Percentiles rank a stretch among this genome's conserved stretches.
Evolutionary conservation across 495 filamentous ascomycete genomes (phyloP).

Genomic region (Aspergillus sclerotioniger): DNA sequence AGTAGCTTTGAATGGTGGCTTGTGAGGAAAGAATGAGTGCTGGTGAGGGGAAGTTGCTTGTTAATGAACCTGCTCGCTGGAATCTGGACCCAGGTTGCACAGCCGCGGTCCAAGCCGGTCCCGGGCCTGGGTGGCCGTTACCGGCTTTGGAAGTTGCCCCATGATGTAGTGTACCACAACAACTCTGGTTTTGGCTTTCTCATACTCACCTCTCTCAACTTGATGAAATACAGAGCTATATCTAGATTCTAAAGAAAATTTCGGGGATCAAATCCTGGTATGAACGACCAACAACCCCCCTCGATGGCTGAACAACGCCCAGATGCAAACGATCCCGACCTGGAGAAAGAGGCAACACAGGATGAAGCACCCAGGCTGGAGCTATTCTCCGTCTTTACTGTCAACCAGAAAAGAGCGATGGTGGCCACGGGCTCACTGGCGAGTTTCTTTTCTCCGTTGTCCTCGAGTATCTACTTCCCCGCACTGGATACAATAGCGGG

Average conservation of each 20-base stretch:
- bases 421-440: slow-evolving; percentile 55
- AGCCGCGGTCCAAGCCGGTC: neutral
- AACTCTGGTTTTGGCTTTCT: neutral
- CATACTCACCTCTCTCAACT: neutral
- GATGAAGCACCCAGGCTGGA: neutral
- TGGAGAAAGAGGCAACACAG: neutral
- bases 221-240: too few relatives aligned
- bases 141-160: neutral
- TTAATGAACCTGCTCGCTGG: neutral
- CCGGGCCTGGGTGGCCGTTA: neutral
- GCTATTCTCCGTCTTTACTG: slow-evolving; percentile 54
- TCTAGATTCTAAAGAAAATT: too few relatives aligned
- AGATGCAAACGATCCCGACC: neutral
- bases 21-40: too few relatives aligned
- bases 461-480: slow-evolving; percentile 72
- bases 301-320: neutral
- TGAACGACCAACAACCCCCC: neutral
- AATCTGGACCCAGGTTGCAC: neutral
- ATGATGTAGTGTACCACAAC: neutral
- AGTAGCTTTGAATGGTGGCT: neutral
- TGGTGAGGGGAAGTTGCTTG: neutral
- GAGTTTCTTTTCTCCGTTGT: slow-evolving; percentile 56
- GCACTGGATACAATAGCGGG: slow-evolving; percentile 56
- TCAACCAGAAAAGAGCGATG: slow-evolving; percentile 56
- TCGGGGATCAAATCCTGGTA: neutral